Percentiles rank a stretch among this genome's conserved stretches.
These are phyloP conservation scores for Funneliformis geosporum DNA, from an alignment of 192 early-diverging fungal genomes.

Conservation along the genomic window DNA sequence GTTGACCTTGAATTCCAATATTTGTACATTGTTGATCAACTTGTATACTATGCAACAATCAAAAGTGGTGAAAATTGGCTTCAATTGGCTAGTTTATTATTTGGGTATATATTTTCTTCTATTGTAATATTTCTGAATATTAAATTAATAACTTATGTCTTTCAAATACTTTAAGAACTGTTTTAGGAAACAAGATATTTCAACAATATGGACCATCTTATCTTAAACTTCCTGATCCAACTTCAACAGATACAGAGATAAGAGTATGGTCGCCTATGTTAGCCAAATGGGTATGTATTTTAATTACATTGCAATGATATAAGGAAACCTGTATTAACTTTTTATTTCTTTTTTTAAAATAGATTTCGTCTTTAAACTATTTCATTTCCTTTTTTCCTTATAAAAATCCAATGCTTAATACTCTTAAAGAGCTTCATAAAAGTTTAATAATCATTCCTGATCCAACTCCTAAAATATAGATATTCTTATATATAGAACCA, in stretches of 20 bases:
- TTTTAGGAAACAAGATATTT: conserved; percentile 55
- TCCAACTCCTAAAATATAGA: no score
- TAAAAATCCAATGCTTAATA: conserved; percentile 44
- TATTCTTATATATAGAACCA: no score
- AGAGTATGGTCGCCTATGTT: conserved; percentile 53
- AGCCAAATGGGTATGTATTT: conserved; percentile 51
- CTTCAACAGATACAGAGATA: conserved; percentile 14
- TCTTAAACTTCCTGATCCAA: conserved; percentile 35
- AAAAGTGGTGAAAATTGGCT: conserved; percentile 73
- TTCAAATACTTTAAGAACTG: conserved; percentile 34
- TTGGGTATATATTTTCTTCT: conserved; percentile 48
- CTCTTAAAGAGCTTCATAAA: conserved; percentile 45
- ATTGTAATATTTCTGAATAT: not conserved
- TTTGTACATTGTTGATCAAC: conserved; percentile 72
- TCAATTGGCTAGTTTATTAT: conserved; percentile 66
- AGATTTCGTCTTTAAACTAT: conserved; percentile 49
- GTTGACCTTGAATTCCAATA: conserved; percentile 67
- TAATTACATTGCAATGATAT: not conserved
- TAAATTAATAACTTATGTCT: not conserved
- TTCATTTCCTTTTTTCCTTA: conserved; percentile 58
- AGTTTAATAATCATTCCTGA: conserved; percentile 35
- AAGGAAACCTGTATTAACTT: conserved; percentile 10
- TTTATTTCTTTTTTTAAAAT: not conserved
- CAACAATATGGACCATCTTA: conserved; percentile 50
- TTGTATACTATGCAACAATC: conserved; percentile 75